phyloP scores from a whole-genome alignment of 352 stramenopile genomes.

The Globisporangium solare region DNA sequence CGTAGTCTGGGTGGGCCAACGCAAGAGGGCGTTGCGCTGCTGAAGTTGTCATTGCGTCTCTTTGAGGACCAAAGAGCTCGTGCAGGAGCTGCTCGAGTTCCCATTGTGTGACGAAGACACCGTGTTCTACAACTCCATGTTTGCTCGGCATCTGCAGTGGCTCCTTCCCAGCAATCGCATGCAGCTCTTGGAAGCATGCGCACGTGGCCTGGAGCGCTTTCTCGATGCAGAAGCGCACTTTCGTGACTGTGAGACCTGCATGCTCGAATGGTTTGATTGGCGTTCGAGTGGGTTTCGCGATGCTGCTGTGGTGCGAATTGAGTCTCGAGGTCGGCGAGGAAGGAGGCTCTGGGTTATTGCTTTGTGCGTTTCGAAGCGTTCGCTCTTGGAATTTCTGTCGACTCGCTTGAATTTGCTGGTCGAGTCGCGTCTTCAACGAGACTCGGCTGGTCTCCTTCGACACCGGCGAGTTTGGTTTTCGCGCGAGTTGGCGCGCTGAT shows the following conservation, averaged over 20 bases:
- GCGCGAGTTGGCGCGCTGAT: background rate
- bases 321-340: background rate
- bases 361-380: slow-evolving; percentile 5
- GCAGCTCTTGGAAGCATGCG: slow-evolving; percentile 34
- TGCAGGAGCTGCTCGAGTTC: slow-evolving; percentile 44
- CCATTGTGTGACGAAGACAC: slow-evolving; percentile 51
- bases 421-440: slow-evolving; percentile 31
- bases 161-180: slow-evolving; percentile 23
- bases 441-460: background rate
- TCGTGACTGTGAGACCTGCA: slow-evolving; percentile 38
- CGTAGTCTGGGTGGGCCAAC: slow-evolving; percentile 16
- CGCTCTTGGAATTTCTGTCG: slow-evolving; percentile 23
- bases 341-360: too few relatives aligned
- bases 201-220: slow-evolving; percentile 40
- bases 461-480: background rate
- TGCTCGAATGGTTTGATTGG: slow-evolving; percentile 27
- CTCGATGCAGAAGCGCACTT: slow-evolving; percentile 50
- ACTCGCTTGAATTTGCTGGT: slow-evolving; percentile 40
- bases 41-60: background rate
- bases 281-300: background rate
- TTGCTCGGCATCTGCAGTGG: background rate
- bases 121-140: slow-evolving; percentile 11
- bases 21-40: slow-evolving; percentile 1
- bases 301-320: slow-evolving; percentile 8
- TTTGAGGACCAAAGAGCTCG: slow-evolving; percentile 22